Evolutionary conservation across 495 filamentous ascomycete species (phyloP), one percentile per base, ranked within the genome.

Genomic region (Geoglossum glabrum): DNA sequence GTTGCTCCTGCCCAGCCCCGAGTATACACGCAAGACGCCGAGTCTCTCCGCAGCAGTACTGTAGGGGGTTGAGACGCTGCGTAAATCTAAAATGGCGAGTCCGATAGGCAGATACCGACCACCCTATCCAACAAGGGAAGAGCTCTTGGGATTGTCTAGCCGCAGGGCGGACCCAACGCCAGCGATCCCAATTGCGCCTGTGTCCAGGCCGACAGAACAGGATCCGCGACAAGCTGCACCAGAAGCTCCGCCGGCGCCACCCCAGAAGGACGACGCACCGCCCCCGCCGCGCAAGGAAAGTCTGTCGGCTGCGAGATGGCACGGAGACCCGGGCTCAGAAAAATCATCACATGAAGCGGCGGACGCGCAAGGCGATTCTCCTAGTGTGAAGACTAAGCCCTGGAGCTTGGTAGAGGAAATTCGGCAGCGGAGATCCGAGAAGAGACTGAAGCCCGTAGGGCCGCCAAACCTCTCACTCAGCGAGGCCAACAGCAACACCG

Each of bases 381-480:
- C 23, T 31, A 30, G 2, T n/a, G 23, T 27, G 30, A 13, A 17
- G 25, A 28, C 49, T 13, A 52, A 31, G 23, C 23, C 49, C 30
- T 15, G 11, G 25, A 52, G 26, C 28, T 31, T 31, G 25, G 49
- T 15, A 31, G 49, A 52, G 49, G 49, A 52, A 27, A 27, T 52
- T 52, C 49, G 49, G 49, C 49, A 52, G 49, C 49, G 49, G 19
- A 27, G 49, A 30, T 52, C 49, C 49, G 49, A 52, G 23, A 52
- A 31, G 49, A 52, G 17, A 52, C 25, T 31, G 23, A 52, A 52
- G 49, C 23, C 49, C 10, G 49, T 52, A 17, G 49, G 49, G 26
- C 49, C 49, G 25, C 49, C 49, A 19, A 52, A 52, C 17, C 49
- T 52, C 49, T 45, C 40, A 3, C 40, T 45, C 40, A 19, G 40